Evolutionary conservation across 352 stramenopile genomes (phyloP), one percentile per base, ranked within the genome.

Genomic region (Globisporangium acanthophoron): DNA sequence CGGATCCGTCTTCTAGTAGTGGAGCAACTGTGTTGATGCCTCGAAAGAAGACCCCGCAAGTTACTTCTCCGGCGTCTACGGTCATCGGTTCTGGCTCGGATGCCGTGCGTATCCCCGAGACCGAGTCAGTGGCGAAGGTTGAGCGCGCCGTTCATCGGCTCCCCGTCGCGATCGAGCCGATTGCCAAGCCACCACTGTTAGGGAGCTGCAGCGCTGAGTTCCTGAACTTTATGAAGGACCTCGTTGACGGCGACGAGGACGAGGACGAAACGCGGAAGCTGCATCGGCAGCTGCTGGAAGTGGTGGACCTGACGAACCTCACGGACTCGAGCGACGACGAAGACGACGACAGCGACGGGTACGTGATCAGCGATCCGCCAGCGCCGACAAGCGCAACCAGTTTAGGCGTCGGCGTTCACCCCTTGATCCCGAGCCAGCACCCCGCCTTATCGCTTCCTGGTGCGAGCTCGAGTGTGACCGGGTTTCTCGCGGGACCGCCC

Each of bases 261-360:
- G 70, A 84, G 20, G 71, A 79, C 4, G 76, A 80, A 46, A 62
- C 56, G 8, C 60, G 45, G 9, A 58, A 76, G 58, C 61, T 67
- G 29, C 67, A 74, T 44, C 33, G 72, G 7, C 76, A 73, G 39
- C 60, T 88, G 2, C 55, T 88, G 18, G 66, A 84, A 48, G 67
- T 87, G 8, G 76, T 90, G 43, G 80, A 90, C 35, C 54, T 90
- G 31, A 87, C 80, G 2, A 79, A 74, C 52, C 54, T 86, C 37
- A 84, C 71, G 35, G 77, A 87, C 44, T 81, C 76, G 2, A 74
- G 70, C 7, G 67, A 80, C 41, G 71, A 79, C n/a, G 71, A 74
- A 13, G 58, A 64, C 35, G 47, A 52, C 47, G 47, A 52, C 27
- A 70, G 68, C 37, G 73, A 74, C 7, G 58, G 61, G 7, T 68